Evolutionary conservation across 345 rosid genomes (phyloP).

Genomic region (Gynandropsis gynandra): DNA sequence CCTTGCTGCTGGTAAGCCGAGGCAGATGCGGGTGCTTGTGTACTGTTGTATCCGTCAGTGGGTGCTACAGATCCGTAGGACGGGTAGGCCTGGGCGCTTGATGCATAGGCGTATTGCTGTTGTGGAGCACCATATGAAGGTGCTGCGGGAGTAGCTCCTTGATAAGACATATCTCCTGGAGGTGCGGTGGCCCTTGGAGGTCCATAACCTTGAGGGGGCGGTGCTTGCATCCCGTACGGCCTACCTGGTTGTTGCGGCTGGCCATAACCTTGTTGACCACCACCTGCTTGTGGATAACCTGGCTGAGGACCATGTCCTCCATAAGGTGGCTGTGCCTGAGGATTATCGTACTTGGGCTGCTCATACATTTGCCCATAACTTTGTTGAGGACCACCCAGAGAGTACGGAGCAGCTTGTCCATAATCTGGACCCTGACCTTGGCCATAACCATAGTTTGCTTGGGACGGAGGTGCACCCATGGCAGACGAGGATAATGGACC

Average conservation of each 20-base stretch:
- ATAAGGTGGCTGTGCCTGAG: conserved; percentile 46
- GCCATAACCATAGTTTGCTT: conserved; percentile 56
- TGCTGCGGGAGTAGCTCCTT: conserved; percentile 36
- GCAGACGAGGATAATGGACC: conserved; percentile 33
- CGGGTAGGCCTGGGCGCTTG: conserved; percentile 56
- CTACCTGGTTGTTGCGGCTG: too few species aligned
- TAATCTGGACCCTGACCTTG: conserved; percentile 61
- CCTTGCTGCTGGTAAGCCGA: conserved; percentile 31
- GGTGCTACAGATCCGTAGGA: conserved; percentile 43
- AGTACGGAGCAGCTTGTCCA: conserved; percentile 54
- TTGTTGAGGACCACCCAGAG: conserved; percentile 56
- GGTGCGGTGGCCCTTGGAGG: conserved; percentile 37
- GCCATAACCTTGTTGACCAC: conserved; percentile 53
- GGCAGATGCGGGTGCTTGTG: conserved; percentile 30
- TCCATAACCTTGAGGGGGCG: conserved; percentile 48
- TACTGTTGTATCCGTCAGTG: conserved; percentile 51
- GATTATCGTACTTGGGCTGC: conserved; percentile 51
- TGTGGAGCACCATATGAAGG: conserved; percentile 47
- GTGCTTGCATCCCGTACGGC: conserved; percentile 45
- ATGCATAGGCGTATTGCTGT: conserved; percentile 57
- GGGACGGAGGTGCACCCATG: conserved; percentile 43
- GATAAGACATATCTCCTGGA: conserved; percentile 50
- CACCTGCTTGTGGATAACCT: conserved; percentile 45
- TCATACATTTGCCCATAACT: conserved; percentile 65
- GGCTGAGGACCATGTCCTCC: conserved; percentile 50